Evolutionary conservation across 179 eudicot genomes (phyloP), one percentile per base, ranked within the genome.

Genomic region (Vitellaria paradoxa): DNA sequence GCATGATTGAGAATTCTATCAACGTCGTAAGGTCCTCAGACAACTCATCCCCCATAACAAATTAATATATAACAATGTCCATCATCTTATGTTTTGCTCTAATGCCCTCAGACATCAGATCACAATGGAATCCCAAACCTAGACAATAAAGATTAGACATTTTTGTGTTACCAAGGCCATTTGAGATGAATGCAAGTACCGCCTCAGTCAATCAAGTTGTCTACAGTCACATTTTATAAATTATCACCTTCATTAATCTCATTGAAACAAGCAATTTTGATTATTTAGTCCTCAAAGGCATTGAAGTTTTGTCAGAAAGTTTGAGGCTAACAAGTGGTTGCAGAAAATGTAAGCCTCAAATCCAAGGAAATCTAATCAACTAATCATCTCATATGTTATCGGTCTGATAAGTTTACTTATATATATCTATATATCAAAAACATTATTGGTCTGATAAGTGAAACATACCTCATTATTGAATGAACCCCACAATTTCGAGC

Each of bases 381-480:
- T 17, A 68, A 68, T 47, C 15, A 68, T 21, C 57, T 30, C 2
- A 11, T 12, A 47, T 6, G 20, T 47, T 46, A 6, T 40, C 11
- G 45, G 45, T 42, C 45, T 42, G 45, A 42, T 42, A 42, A 42
- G 45, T 42, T 4, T 4, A 42, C 6, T 42, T 42, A 42, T n/a
- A n/a, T n/a, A n/a, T n/a, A n/a, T n/a, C 1, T 30, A 42, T 42
- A 42, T 42, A 42, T 42, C 45, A 42, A 42, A 42, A 42, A 42
- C 45, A 42, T 42, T 42, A 4, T 42, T 42, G 45, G 55, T 3
- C 10, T 56, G 12, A 63, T 49, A 62, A 80, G 61, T 69, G 65
- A 23, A 55, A 50, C 66, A 63, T 80, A 89, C 91, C 93, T 83
- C 78, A 50, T 63, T 81, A 18, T 8, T 62, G 40, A 66, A 45